Percentiles rank a stretch among this genome's conserved stretches.
phyloP scores from a whole-genome alignment of 306 rosid genomes.

The Quercus engelmannii region DNA sequence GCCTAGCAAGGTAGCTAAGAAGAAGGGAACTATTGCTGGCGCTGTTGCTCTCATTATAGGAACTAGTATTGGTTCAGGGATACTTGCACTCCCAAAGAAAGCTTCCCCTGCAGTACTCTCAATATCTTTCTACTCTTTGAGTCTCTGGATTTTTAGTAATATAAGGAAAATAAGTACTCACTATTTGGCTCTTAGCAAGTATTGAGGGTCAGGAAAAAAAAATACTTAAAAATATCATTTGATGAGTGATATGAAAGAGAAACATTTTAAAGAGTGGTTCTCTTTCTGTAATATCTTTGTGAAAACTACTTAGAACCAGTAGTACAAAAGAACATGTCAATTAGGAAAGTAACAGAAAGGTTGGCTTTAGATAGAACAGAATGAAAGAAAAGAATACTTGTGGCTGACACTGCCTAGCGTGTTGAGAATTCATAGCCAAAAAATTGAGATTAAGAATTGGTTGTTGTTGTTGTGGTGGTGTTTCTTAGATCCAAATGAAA shows the following conservation, averaged over 20 bases:
- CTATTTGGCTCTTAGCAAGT: too few species aligned
- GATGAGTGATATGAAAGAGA: neutral
- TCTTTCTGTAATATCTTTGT: neutral
- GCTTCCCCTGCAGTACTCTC: slow-evolving; percentile 59
- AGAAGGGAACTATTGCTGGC: slow-evolving; percentile 57
- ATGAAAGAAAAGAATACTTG: too few species aligned
- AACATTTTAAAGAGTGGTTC: neutral
- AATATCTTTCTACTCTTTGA: neutral
- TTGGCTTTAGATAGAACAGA: too few species aligned
- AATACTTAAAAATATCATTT: neutral
- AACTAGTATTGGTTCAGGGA: slow-evolving; percentile 65
- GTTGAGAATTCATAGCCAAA: too few species aligned
- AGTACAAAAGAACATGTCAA: too few species aligned
- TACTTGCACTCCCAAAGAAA: slow-evolving; percentile 73
- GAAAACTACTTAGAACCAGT: neutral
- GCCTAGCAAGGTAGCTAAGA: slow-evolving; percentile 9
- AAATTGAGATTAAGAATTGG: too few species aligned
- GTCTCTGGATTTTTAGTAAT: neutral
- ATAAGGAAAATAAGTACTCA: neutral
- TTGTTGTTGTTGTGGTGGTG: too few species aligned
- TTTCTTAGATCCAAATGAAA: too few species aligned
- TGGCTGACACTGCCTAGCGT: too few species aligned
- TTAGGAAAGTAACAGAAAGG: too few species aligned
- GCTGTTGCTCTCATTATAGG: slow-evolving; percentile 67
- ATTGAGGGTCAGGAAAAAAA: too few species aligned